These are phyloP conservation scores for Saposhnikovia divaricata DNA, from an alignment of 129 eudicot species.

Conservation along the genomic window DNA sequence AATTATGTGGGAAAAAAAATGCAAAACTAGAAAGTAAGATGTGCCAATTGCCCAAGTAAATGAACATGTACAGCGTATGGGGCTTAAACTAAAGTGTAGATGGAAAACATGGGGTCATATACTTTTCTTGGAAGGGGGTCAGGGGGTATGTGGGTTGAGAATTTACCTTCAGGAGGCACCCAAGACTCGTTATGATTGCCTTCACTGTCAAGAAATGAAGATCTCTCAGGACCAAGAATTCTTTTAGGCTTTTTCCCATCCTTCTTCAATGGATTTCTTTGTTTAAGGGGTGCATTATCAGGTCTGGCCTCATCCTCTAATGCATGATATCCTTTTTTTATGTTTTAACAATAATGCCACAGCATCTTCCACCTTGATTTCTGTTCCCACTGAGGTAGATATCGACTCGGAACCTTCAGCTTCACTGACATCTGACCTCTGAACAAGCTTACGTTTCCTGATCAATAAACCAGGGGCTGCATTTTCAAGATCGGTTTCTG, in stretches of 20 bases:
- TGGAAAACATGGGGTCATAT: background rate
- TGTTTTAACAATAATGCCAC: slow-evolving; percentile 83
- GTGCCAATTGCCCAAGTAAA: background rate
- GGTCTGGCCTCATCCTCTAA: slow-evolving; percentile 33
- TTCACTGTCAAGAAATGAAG: slow-evolving; percentile 40
- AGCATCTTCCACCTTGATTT: slow-evolving; percentile 58
- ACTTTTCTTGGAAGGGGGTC: background rate
- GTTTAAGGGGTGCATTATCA: slow-evolving; percentile 14
- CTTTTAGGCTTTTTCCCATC: slow-evolving; percentile 48
- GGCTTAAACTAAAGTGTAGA: background rate
- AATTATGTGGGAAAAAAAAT: background rate
- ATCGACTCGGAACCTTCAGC: slow-evolving; percentile 23
- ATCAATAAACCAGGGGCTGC: slow-evolving; percentile 93
- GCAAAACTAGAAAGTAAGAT: background rate
- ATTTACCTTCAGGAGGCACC: slow-evolving; percentile 94
- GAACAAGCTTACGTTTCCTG: slow-evolving; percentile 74
- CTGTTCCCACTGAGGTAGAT: slow-evolving; percentile 29
- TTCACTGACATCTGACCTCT: slow-evolving; percentile 39
- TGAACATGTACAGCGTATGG: background rate
- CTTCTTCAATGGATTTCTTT: slow-evolving; percentile 24
- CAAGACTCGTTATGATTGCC: slow-evolving; percentile 50
- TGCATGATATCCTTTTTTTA: slow-evolving; percentile 51
- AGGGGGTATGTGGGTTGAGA: background rate
- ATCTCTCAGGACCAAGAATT: slow-evolving; percentile 73
- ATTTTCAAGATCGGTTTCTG: slow-evolving; percentile 47